phyloP scores from a whole-genome alignment of 148 eudicot species.

The Vaccinium vitisidaea region DNA sequence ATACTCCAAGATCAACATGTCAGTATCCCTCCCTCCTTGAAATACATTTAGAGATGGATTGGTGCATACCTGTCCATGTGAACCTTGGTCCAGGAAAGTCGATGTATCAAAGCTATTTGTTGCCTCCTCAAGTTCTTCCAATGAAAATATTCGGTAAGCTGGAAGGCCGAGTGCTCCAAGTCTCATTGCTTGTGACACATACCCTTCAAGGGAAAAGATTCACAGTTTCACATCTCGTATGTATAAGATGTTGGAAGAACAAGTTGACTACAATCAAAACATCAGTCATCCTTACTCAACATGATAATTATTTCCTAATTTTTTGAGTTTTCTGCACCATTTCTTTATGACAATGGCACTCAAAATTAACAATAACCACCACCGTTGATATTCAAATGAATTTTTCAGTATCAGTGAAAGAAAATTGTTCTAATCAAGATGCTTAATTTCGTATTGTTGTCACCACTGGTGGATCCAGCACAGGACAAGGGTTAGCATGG shows the following conservation, averaged over 20 bases:
- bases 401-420: background rate
- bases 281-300: background rate
- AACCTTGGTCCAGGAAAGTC: slow-evolving; percentile 76
- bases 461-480: background rate
- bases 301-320: background rate
- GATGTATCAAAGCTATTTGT: slow-evolving; percentile 71
- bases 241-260: background rate
- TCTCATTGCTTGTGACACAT: slow-evolving; percentile 76
- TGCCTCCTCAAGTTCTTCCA: slow-evolving; percentile 88
- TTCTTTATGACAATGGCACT: background rate
- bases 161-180: slow-evolving; percentile 77
- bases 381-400: background rate
- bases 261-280: background rate
- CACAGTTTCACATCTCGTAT: background rate
- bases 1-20: background rate
- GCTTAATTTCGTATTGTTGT: background rate
- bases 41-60: background rate
- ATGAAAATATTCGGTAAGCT: slow-evolving; percentile 64
- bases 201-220: slow-evolving; percentile 43
- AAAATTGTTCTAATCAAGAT: background rate
- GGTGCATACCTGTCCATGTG: slow-evolving; percentile 73
- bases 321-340: background rate
- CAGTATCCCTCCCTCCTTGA: background rate
- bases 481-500: background rate
- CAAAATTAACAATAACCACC: background rate